Base-by-base conservation (phyloP, 768 basidiomycete genomes). In the Rubroboletus satanas region DNA sequence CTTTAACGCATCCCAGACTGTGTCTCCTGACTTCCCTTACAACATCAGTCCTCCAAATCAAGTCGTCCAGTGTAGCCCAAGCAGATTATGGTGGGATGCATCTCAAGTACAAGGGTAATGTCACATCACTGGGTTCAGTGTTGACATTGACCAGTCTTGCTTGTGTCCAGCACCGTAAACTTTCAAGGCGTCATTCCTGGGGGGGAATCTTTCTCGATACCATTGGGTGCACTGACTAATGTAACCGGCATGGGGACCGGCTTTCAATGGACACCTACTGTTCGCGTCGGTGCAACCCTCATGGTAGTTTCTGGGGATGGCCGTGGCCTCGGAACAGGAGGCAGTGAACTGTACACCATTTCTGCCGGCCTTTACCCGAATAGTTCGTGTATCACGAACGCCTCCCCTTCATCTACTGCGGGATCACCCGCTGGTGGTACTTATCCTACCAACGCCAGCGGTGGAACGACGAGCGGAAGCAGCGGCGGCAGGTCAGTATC, bases 101-200 rank as follows among this genome's bases (percentile, higher is more conserved):
- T 60, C 73, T 23, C 71, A 64, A 33, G 79, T 85, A 1, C 69
- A 80, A 68, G 84, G 83, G 84, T 85, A 62, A 52, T 76, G 61
- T 43, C 38, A 42, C 35, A 10, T 37, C 23, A 15, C 38, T n/a
- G 35, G 5, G n/a, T 8, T 31, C 39, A 10, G 17, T 45, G 36
- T 49, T 41, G n/a, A 32, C 33, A 15, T 31, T 55, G 57, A 44
- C 28, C 29, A 12, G 3, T n/a, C 47, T 28, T 35, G 41, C 23
- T 0, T 45, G 7, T 38, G 32, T 49, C 26, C 55, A 87, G 87
- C 15, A 80, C 65, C 1, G 77, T 83, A n/a, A 77, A 67, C 33
- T 88, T 89, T 66, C 74, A 82, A 26, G 88, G 88, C 4, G 75
- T 90, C 41, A 90, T 92, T 32, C 90, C 90, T 1, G 90, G 90